Evolutionary conservation across 805 yeast species (phyloP), one percentile per base, ranked within the genome.

Genomic region (Saccharomycopsis microspora): DNA sequence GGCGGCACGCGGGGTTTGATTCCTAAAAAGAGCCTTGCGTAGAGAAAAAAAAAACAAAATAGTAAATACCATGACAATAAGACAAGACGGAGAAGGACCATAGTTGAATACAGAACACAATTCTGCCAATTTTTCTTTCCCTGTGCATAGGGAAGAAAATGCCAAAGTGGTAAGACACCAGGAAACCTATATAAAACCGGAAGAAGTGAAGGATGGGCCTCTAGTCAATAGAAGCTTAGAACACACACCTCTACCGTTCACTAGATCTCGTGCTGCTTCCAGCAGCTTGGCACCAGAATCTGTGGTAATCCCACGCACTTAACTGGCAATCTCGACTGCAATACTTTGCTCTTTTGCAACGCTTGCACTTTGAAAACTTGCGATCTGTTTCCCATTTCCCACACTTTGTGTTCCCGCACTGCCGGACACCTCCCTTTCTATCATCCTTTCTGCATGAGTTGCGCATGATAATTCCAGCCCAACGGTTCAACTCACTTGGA

Each of bases 391-490:
- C 98, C 97, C 97, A 90, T 60, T 75, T 80, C 7, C 97, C 97
- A 66, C 98, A 90, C 31, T 79, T 83, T 56, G 88, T 84, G 61
- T 82, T 82, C 1, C 97, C 96, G 64, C 98, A 90, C 65, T 93
- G 97, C 46, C 97, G 74, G 32, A 90, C 83, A 1, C 97, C 96
- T 11, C 90, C 90, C 49, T 82, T 74, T 40, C 73, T 63, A 59
- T 89, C 97, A 61, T 90, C 93, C 58, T 89, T 80, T 49, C 97
- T 75, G 61, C 96, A 90, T 1, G 96, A 88, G 63, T 93, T 93
- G 47, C 97, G 72, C 89, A 93, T 93, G 38, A 89, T 87, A n/a
- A 90, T 95, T 3, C 96, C 93, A 3, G 97, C 86, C 98, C 98
- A 90, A 64, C 89, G 88, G 56, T 84, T 82, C 70, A 88, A 78